Percentiles rank a stretch among this genome's conserved stretches.
phyloP scores from a whole-genome alignment of 208 protist species.

The Zelonia costaricensis region DNA sequence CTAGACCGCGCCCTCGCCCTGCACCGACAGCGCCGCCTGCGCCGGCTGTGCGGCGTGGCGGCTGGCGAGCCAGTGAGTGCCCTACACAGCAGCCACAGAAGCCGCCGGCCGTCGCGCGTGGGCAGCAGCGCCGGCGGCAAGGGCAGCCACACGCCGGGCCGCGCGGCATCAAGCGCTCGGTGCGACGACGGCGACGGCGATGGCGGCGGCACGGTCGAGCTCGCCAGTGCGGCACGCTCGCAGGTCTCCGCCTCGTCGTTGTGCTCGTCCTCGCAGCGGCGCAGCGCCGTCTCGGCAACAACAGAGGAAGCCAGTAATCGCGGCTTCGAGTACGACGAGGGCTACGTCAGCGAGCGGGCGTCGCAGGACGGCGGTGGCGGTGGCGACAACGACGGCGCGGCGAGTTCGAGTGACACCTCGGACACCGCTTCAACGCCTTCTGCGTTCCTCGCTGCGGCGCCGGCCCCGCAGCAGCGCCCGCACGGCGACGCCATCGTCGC shows the following conservation, averaged over 20 bases:
- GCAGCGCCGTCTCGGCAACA: conserved; percentile 4
- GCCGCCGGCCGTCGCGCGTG: no score
- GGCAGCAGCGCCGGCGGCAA: no score
- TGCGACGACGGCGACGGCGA: no score
- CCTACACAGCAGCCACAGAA: no score
- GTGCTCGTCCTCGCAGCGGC: no score
- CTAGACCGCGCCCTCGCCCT: conserved; percentile 9
- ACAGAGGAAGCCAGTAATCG: conserved; percentile 19
- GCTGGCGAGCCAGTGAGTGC: background rate
- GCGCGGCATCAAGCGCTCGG: no score
- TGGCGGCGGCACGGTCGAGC: no score
- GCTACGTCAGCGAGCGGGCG: conserved; percentile 16
- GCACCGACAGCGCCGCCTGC: conserved; percentile 12
- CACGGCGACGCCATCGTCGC: background rate
- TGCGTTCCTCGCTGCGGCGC: no score
- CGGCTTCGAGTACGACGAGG: conserved; percentile 27
- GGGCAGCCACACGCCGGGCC: no score
- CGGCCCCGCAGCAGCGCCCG: background rate
- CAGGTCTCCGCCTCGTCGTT: no score
- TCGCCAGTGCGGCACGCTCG: no score
- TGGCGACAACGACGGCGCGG: background rate
- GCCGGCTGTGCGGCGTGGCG: conserved; percentile 2
- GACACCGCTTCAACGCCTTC: no score
- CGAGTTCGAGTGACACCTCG: background rate
- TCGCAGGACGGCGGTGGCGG: background rate